Base-by-base conservation (phyloP, 1,139 yeast species). In the Hyphopichia buzzinii region DNA sequence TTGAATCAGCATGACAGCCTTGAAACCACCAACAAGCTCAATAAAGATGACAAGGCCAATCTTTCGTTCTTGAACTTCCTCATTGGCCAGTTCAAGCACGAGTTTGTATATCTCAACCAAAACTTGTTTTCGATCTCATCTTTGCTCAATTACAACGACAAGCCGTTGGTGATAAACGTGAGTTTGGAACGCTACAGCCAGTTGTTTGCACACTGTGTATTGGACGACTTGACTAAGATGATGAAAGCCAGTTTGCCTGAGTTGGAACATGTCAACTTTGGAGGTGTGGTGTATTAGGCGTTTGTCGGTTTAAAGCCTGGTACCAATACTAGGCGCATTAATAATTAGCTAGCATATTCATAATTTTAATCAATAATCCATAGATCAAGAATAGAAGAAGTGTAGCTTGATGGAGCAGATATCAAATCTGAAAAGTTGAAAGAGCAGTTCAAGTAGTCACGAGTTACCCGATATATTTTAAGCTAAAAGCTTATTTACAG, bases 61-160 rank as follows among this genome's bases (percentile, higher is more conserved):
- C 27, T 48, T 29, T 41, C 40, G 35, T 57, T 53, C 32, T 48
- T 55, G 30, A 47, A 52, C 26, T 52, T 47, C 36, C 26, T 57
- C 29, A 41, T 55, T 8, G 40, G 48, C n/a, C 41, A 42, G 19
- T 44, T 55, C 30, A 55, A 55, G 41, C 45, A 48, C n/a, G 55
- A 52, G 34, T 48, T 52, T 31, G 39, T 40, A 13, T 47, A 39
- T 33, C 34, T 48, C 12, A 47, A 50, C 31, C 52, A 52, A 35
- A 56, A 55, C 39, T 38, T 57, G 11, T 53, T 46, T 36, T 42
- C 55, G 12, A 49, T 54, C 22, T 52, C 49, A 33, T 53, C 60
- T 7, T 42, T 51, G 8, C 48, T 56, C 25, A 51, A 55, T 31
- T 39, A 48, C 11, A 38, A 39, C n/a, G 48, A 46, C 16, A 46